phyloP scores from a whole-genome alignment of 2,329 filamentous ascomycete species.

The Ceratocystis albifundus region DNA sequence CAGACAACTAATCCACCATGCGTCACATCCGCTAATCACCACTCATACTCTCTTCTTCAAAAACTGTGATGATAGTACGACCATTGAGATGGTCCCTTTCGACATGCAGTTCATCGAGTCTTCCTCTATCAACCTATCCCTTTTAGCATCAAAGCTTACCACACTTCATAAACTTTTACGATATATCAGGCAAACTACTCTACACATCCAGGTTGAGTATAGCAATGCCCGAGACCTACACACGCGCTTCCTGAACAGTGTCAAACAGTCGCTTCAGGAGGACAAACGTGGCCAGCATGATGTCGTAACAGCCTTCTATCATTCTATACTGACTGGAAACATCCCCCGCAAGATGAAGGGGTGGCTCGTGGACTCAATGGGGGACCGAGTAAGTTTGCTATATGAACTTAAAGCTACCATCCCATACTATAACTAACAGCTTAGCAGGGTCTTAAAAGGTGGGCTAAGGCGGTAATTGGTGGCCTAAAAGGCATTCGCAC shows the following conservation, averaged over 20 bases:
- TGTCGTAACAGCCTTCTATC: constrained; percentile 68
- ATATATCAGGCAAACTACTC: constrained; percentile 71
- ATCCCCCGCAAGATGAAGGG: constrained; percentile 65
- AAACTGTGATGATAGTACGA: constrained; percentile 29
- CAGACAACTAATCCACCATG: constrained; percentile 44
- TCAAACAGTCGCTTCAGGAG: constrained; percentile 53
- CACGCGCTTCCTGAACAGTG: constrained; percentile 50
- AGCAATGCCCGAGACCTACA: constrained; percentile 71
- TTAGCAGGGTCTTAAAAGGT: constrained; percentile 72
- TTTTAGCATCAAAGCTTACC: constrained; percentile 77
- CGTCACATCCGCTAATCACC: constrained; percentile 61
- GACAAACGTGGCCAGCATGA: constrained; percentile 51
- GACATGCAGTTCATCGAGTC: constrained; percentile 74
- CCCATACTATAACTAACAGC: background rate
- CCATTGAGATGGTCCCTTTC: constrained; percentile 57
- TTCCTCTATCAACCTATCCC: constrained; percentile 66
- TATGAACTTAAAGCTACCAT: background rate
- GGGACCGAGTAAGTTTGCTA: constrained; percentile 53
- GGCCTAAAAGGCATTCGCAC: constrained; percentile 67
- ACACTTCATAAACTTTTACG: constrained; percentile 75
- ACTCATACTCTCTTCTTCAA: constrained; percentile 61
- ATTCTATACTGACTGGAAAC: constrained; percentile 73
- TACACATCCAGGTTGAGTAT: constrained; percentile 72
- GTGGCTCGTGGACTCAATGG: constrained; percentile 76
- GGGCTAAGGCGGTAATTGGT: constrained; percentile 75